These are phyloP conservation scores for Pythium aquatile DNA, from an alignment of 352 stramenopile genomes.

Conservation along the genomic window DNA sequence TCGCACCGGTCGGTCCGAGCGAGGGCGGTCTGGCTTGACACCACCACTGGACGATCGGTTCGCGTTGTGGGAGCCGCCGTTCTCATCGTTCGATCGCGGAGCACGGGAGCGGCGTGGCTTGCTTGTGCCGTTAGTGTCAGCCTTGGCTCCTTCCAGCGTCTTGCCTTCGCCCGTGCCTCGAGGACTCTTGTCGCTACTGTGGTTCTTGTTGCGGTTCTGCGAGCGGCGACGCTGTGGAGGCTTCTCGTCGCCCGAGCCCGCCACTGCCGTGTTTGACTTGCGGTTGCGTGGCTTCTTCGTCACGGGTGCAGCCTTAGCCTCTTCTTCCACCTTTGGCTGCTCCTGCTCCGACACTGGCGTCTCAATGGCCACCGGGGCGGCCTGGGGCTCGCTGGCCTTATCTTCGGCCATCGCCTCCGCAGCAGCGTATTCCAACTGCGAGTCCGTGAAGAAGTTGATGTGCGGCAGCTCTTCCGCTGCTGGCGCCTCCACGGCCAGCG, in stretches of 20 bases:
- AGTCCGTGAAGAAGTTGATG: conserved; percentile 89
- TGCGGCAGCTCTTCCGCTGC: conserved; percentile 52
- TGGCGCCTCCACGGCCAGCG: conserved; percentile 24
- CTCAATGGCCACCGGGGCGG: conserved; percentile 16
- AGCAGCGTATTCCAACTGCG: conserved; percentile 39
- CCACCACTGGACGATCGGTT: conserved; percentile 8
- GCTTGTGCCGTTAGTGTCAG: neutral
- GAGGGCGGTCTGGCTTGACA: conserved; percentile 15
- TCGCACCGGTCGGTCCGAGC: conserved; percentile 16
- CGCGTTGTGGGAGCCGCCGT: conserved; percentile 2
- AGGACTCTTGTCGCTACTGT: conserved; percentile 23
- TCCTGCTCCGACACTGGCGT: conserved; percentile 14
- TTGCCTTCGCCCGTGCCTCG: conserved; percentile 2
- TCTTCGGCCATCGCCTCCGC: conserved; percentile 7
- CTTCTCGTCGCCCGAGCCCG: conserved; percentile 13
- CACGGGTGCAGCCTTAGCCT: conserved; percentile 28
- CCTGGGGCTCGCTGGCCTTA: conserved; percentile 16
- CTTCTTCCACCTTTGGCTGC: conserved; percentile 16
- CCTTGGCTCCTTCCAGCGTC: conserved; percentile 7
- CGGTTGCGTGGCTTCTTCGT: conserved; percentile 18
- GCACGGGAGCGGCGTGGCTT: conserved; percentile 22
- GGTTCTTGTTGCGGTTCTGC: conserved; percentile 17
- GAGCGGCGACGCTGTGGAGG: conserved; percentile 22
- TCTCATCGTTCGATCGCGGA: conserved; percentile 25
- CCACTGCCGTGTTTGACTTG: conserved; percentile 6